Percentiles rank a stretch among this genome's conserved stretches.
phyloP scores from a whole-genome alignment of 306 rosid genomes.

The Citrullus amarus region DNA sequence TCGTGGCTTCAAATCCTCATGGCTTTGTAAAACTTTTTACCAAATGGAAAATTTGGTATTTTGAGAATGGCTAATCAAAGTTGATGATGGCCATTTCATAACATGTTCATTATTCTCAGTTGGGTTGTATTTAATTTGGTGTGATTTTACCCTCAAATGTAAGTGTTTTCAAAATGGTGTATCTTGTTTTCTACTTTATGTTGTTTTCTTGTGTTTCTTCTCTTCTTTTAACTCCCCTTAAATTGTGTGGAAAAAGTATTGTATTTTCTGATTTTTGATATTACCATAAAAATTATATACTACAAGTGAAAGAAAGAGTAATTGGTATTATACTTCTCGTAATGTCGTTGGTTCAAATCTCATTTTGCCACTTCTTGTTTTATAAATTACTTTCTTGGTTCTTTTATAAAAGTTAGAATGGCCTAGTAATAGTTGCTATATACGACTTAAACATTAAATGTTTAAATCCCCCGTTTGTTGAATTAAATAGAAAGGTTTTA shows the following conservation, averaged over 20 bases:
- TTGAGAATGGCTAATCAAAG: slow-evolving; percentile 3
- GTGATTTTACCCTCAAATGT: not conserved
- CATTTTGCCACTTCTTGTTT: too few relatives aligned
- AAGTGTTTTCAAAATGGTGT: not conserved
- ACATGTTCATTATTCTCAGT: not conserved
- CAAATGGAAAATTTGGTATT: not conserved
- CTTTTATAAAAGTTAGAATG: too few relatives aligned
- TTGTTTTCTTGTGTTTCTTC: not conserved
- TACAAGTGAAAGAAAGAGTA: too few relatives aligned
- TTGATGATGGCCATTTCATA: not conserved
- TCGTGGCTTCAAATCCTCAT: not conserved
- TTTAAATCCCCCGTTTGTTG: too few relatives aligned
- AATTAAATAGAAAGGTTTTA: not conserved
- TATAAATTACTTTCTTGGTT: too few relatives aligned
- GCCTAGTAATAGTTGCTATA: too few relatives aligned
- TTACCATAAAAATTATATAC: too few relatives aligned
- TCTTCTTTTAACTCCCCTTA: not conserved
- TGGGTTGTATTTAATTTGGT: not conserved
- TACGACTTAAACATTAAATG: too few relatives aligned
- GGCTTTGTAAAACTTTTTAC: slow-evolving; percentile 5
- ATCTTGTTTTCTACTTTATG: not conserved
- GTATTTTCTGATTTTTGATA: not conserved
- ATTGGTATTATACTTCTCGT: too few relatives aligned
- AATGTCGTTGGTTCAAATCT: too few relatives aligned
- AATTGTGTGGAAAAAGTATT: not conserved